Conservation (phyloP, 768 basidiomycete genomes). For the Podaxis sp. region DNA sequence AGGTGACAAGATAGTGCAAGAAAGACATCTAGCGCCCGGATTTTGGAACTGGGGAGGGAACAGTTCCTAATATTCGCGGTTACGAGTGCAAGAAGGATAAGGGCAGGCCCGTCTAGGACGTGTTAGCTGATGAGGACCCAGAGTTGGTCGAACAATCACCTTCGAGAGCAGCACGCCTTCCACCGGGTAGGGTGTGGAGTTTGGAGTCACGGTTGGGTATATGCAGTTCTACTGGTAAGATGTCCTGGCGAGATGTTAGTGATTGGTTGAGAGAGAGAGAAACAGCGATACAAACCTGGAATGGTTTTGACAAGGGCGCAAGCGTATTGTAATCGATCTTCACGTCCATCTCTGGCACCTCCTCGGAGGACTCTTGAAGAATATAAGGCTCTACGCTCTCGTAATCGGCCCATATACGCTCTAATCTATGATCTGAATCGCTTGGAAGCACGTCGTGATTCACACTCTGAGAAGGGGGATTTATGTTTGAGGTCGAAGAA, state of each 20-base stretch:
- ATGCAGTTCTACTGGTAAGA: slow-evolving; percentile 74
- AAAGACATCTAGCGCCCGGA: slow-evolving; percentile 83
- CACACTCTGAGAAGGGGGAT: slow-evolving; percentile 24
- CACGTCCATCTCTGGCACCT: slow-evolving; percentile 42
- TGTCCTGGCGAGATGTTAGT: slow-evolving; percentile 43
- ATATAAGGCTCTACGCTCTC: slow-evolving; percentile 77
- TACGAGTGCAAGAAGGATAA: slow-evolving; percentile 84
- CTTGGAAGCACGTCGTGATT: slow-evolving; percentile 8
- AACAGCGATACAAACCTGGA: slow-evolving; percentile 46
- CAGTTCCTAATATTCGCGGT: slow-evolving; percentile 91
- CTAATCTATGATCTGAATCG: slow-evolving; percentile 84
- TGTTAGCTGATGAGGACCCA: neutral
- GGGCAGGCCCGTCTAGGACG: slow-evolving; percentile 75
- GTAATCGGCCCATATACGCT: slow-evolving; percentile 85
- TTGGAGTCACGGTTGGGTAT: slow-evolving; percentile 73
- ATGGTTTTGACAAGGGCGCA: slow-evolving; percentile 42
- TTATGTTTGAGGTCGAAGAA: slow-evolving; percentile 29
- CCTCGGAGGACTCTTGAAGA: slow-evolving; percentile 42
- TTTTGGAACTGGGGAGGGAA: slow-evolving; percentile 78
- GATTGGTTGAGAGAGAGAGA: neutral
- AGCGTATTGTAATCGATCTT: slow-evolving; percentile 52
- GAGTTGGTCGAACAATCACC: slow-evolving; percentile 35
- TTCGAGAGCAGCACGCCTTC: slow-evolving; percentile 55
- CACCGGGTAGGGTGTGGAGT: slow-evolving; percentile 42
- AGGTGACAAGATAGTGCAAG: slow-evolving; percentile 77